Evolutionary conservation across 2,329 filamentous ascomycete species (phyloP).

Genomic region (Sphaerulina vaccinii): DNA sequence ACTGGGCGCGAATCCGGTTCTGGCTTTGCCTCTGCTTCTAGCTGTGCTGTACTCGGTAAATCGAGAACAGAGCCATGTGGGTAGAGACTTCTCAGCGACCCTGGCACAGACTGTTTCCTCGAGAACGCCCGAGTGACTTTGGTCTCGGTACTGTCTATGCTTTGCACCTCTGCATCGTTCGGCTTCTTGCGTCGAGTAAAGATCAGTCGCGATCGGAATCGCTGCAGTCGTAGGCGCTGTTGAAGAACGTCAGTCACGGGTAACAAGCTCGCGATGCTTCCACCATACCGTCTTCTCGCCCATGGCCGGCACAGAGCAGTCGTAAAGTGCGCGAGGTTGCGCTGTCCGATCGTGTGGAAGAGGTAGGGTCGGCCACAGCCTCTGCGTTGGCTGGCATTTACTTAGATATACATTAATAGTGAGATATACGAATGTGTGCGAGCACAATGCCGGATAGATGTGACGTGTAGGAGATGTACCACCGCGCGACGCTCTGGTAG

Average conservation of each 20-base stretch:
- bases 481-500: no score
- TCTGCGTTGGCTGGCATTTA: conserved; percentile 6
- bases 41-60: neutral
- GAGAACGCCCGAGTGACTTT: conserved; percentile 9
- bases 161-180: conserved; percentile 4
- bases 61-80: neutral
- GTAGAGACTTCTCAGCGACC: conserved; percentile 15
- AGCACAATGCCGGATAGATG: neutral
- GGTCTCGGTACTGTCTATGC: conserved; percentile 9
- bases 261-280: neutral
- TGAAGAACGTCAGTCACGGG: neutral
- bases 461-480: neutral
- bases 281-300: neutral
- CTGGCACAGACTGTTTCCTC: conserved; percentile 10
- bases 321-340: neutral
- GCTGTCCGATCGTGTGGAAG: neutral
- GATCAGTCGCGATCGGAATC: neutral
- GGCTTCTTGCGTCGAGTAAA: neutral
- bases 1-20: neutral
- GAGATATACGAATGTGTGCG: neutral
- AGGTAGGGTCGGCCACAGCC: neutral
- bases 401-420: conserved; percentile 2
- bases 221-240: conserved; percentile 1
- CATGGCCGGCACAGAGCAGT: neutral
- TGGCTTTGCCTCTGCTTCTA: neutral